These are phyloP conservation scores for Nannochloris sp. DNA, from an alignment of 139 green algal genomes.

Conservation along the genomic window DNA sequence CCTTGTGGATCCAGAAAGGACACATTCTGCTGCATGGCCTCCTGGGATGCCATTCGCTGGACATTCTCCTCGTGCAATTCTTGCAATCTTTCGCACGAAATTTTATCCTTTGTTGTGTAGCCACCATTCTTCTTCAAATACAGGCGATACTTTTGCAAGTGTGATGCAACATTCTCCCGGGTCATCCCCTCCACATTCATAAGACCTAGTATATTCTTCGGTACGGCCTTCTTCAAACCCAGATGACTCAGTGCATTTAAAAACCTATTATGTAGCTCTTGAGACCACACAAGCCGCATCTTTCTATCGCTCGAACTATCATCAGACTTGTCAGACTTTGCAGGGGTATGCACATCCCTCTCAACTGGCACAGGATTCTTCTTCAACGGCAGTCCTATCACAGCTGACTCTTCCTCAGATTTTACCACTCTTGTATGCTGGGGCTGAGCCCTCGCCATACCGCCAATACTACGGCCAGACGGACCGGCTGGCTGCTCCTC, in stretches of 20 bases:
- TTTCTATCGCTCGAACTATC: conserved; percentile 15
- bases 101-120: conserved; percentile 15
- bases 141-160: conserved; percentile 84
- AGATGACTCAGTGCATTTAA: conserved; percentile 64
- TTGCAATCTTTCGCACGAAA: conserved; percentile 20
- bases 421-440: no score
- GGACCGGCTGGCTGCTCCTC: no score
- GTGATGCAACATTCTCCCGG: conserved; percentile 81
- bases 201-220: conserved; percentile 52
- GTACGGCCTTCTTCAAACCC: conserved; percentile 43
- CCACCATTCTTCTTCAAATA: conserved; percentile 54
- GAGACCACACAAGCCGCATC: conserved; percentile 59
- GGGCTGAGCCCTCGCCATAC: no score
- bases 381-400: not conserved
- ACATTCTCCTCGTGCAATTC: conserved; percentile 28
- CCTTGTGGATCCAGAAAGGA: conserved; percentile 2
- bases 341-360: not conserved
- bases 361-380: not conserved
- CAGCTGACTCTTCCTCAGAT: no score
- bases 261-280: conserved; percentile 69
- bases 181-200: conserved; percentile 95
- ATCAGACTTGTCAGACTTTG: not conserved
- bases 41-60: conserved; percentile 25
- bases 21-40: conserved; percentile 28
- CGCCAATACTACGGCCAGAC: no score